Percentiles rank a stretch among this genome's conserved stretches.
Conservation (phyloP, 768 basidiomycete genomes). For the Pleurotus giganteus region DNA sequence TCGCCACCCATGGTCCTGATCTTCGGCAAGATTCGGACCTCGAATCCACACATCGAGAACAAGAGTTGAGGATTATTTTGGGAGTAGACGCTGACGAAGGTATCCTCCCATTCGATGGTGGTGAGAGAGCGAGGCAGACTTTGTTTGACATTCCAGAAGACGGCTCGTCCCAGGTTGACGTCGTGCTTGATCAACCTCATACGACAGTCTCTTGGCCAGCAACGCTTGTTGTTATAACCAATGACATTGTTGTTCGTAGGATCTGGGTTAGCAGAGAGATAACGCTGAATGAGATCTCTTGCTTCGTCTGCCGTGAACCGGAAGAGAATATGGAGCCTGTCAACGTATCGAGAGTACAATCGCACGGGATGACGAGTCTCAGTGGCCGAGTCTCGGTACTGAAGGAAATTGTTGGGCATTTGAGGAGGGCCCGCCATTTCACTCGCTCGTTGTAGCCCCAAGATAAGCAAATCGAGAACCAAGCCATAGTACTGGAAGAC, state of each 20-base stretch:
- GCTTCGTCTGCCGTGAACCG: slow-evolving; percentile 97
- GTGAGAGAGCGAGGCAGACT: slow-evolving; percentile 92
- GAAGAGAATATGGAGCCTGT: slow-evolving; percentile 94
- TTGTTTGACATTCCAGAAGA: slow-evolving; percentile 99
- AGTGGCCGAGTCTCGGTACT: slow-evolving; percentile 92
- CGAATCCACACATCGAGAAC: slow-evolving; percentile 99
- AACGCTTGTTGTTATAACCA: slow-evolving; percentile 98
- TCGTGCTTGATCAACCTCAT: slow-evolving; percentile 99
- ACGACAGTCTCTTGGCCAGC: slow-evolving; percentile 98
- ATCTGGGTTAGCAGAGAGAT: slow-evolving; percentile 95
- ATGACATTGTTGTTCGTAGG: slow-evolving; percentile 99
- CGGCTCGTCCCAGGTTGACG: slow-evolving; percentile 96
- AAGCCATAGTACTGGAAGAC: slow-evolving; percentile 99
- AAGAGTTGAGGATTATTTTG: slow-evolving; percentile 96
- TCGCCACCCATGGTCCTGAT: slow-evolving; percentile 94
- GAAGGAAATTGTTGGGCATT: slow-evolving; percentile 97
- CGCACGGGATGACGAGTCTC: slow-evolving; percentile 98
- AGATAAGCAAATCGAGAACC: slow-evolving; percentile 90
- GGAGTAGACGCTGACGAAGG: slow-evolving; percentile 95
- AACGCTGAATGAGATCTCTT: slow-evolving; percentile 95
- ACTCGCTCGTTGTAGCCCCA: slow-evolving; percentile 96
- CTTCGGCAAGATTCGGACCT: slow-evolving; percentile 96
- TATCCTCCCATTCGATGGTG: slow-evolving; percentile 99
- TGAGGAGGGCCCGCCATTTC: slow-evolving; percentile 99
- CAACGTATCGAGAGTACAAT: slow-evolving; percentile 95